phyloP scores from a whole-genome alignment of 2,329 filamentous ascomycete species.

The Orbilia brochopaga region DNA sequence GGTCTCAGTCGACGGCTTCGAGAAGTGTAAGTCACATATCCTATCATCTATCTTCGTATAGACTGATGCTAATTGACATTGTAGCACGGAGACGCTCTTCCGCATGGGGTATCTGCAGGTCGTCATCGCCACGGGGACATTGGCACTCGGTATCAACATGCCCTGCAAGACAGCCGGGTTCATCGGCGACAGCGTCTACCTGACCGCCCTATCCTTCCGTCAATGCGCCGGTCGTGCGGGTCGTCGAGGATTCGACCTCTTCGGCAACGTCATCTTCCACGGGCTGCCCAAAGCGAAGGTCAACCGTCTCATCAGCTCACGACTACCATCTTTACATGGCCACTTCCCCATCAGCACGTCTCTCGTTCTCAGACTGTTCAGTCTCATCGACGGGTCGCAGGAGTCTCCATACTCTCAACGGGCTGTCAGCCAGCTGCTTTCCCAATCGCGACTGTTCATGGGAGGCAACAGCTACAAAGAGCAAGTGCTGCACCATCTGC shows the following conservation, averaged over 20 bases:
- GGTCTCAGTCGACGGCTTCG: conserved; percentile 74
- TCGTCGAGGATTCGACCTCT: conserved; percentile 77
- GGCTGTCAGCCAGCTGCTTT: conserved; percentile 71
- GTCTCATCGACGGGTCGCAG: conserved; percentile 70
- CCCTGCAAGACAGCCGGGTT: conserved; percentile 83
- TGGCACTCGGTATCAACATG: conserved; percentile 69
- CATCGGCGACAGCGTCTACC: conserved; percentile 72
- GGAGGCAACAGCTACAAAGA: conserved; percentile 72
- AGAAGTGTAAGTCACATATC: conserved; percentile 63
- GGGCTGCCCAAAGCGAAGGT: conserved; percentile 68
- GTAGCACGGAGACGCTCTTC: conserved; percentile 73
- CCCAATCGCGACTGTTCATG: conserved; percentile 72
- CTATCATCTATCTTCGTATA: neutral
- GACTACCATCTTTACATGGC: conserved; percentile 74
- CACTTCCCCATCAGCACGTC: conserved; percentile 80
- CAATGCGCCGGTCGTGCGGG: conserved; percentile 79
- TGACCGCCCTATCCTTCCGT: conserved; percentile 77
- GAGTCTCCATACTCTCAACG: conserved; percentile 68
- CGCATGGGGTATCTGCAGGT: conserved; percentile 73
- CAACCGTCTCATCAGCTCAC: conserved; percentile 73
- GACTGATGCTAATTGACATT: conserved; percentile 47
- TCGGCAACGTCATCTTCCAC: conserved; percentile 82
- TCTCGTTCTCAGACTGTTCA: conserved; percentile 72
- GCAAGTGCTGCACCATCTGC: conserved; percentile 74
- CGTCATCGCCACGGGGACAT: conserved; percentile 71